Conservation (phyloP, 768 basidiomycete genomes). For the Infundibulicybe gibba region DNA sequence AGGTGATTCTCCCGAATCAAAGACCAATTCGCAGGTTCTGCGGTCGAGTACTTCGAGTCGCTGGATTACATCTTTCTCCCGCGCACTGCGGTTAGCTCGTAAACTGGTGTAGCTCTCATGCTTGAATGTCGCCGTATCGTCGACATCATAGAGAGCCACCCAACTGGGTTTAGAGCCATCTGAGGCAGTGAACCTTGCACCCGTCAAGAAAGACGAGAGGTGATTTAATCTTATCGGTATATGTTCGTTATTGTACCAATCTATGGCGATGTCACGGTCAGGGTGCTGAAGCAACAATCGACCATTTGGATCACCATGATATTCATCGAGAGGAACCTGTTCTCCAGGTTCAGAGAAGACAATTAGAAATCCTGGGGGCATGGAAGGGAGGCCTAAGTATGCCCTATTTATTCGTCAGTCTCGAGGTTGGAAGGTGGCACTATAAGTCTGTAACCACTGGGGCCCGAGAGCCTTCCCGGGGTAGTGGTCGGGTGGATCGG, state of each 20-base stretch:
- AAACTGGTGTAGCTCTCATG: conserved; percentile 41
- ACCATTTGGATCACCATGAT: conserved; percentile 29
- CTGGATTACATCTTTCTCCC: conserved; percentile 37
- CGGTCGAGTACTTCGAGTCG: conserved; percentile 42
- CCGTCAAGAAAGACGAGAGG: conserved; percentile 42
- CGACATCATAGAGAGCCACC: conserved; percentile 49
- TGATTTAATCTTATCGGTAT: conserved; percentile 46
- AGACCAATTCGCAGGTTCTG: conserved; percentile 30
- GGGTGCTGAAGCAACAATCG: background rate
- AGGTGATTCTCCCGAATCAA: conserved; percentile 27
- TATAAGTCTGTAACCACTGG: no score
- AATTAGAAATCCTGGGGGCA: conserved; percentile 43
- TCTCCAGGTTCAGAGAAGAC: conserved; percentile 43
- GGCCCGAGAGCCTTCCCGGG: no score
- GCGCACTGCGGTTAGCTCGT: conserved; percentile 37
- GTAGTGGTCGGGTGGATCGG: no score
- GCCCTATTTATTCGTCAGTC: no score
- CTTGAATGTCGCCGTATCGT: conserved; percentile 33
- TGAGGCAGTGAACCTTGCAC: conserved; percentile 37
- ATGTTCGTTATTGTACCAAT: conserved; percentile 58
- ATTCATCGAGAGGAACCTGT: conserved; percentile 40
- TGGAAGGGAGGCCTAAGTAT: conserved; percentile 6
- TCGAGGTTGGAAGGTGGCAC: no score
- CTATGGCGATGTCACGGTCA: conserved; percentile 15
- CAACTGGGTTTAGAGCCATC: conserved; percentile 35